Conservation (phyloP, 257 asterid species). For the Ophiorrhiza pumila region DNA sequence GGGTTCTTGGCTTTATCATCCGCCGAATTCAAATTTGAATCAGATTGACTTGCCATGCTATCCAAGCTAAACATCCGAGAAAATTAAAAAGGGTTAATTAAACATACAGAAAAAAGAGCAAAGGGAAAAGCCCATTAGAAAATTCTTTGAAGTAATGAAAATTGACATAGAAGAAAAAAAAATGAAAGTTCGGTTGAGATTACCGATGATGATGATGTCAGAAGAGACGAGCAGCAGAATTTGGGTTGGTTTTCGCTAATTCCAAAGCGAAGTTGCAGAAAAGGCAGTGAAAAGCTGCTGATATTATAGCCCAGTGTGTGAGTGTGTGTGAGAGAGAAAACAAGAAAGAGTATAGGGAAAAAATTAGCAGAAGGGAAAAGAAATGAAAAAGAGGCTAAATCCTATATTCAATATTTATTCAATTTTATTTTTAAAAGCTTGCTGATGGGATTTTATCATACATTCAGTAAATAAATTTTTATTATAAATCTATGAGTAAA, state of each 20-base stretch:
- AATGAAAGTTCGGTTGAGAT: conserved; percentile 4
- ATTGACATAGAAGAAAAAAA: conserved; percentile 10
- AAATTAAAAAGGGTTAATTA: neutral
- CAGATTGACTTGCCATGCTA: conserved; percentile 56
- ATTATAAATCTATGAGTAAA: too few species aligned
- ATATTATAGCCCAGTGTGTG: neutral
- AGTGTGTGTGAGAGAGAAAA: neutral
- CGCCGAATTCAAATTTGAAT: conserved; percentile 46
- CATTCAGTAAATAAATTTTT: too few species aligned
- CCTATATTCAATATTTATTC: too few species aligned
- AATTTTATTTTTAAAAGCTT: too few species aligned
- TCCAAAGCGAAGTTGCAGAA: conserved; percentile 21
- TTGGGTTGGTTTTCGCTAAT: conserved; percentile 13
- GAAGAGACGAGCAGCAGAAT: conserved; percentile 11
- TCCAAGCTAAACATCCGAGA: conserved; percentile 15
- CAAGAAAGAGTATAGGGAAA: neutral
- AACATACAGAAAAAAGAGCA: neutral
- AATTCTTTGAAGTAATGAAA: neutral
- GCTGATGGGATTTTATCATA: too few species aligned
- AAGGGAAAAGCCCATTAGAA: neutral
- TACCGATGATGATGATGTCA: conserved; percentile 22
- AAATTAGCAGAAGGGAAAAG: neutral
- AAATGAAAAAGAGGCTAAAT: too few species aligned
- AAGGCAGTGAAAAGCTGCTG: neutral
- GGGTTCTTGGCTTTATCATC: conserved; percentile 43